Percentiles rank a stretch among this genome's conserved stretches.
These are phyloP conservation scores for Trichoderma sp. DNA, from an alignment of 2,329 filamentous ascomycete genomes.

Conservation along the genomic window DNA sequence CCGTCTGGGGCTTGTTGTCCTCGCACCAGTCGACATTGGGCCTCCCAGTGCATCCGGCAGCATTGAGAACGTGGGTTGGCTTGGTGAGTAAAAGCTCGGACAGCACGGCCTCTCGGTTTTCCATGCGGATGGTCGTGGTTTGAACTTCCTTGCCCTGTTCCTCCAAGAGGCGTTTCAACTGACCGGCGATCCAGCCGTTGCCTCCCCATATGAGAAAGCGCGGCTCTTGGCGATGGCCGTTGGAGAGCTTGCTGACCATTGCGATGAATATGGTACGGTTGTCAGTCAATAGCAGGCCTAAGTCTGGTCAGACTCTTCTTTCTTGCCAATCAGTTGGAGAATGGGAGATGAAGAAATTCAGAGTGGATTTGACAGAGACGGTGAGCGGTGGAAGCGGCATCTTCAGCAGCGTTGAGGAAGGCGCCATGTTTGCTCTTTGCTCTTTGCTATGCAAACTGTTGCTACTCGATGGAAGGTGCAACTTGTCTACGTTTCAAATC, in stretches of 20 bases:
- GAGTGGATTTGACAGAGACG: not conserved
- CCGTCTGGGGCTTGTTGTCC: slow-evolving; percentile 67
- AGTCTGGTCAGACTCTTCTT: too few species aligned
- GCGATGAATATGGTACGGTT: not conserved
- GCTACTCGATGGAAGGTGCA: not conserved
- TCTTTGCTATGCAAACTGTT: not conserved
- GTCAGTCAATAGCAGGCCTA: not conserved
- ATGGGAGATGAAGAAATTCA: not conserved
- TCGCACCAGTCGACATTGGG: slow-evolving; percentile 75
- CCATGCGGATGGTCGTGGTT: slow-evolving; percentile 65
- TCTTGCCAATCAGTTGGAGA: too few species aligned
- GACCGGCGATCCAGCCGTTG: slow-evolving; percentile 64
- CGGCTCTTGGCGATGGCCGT: not conserved
- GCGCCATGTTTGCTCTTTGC: not conserved
- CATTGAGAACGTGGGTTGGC: slow-evolving; percentile 68
- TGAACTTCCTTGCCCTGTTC: slow-evolving; percentile 62
- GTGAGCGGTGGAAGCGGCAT: not conserved
- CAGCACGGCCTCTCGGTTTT: slow-evolving; percentile 60
- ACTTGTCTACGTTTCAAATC: not conserved
- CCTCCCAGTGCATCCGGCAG: slow-evolving; percentile 65
- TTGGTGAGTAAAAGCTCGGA: slow-evolving; percentile 59
- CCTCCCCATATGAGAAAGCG: slow-evolving; percentile 67
- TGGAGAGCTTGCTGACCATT: not conserved
- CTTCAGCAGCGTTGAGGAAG: not conserved
- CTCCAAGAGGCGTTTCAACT: slow-evolving; percentile 61